phyloP scores from a whole-genome alignment of 2,329 filamentous ascomycete species.

The Botryotinia narcissicola region DNA sequence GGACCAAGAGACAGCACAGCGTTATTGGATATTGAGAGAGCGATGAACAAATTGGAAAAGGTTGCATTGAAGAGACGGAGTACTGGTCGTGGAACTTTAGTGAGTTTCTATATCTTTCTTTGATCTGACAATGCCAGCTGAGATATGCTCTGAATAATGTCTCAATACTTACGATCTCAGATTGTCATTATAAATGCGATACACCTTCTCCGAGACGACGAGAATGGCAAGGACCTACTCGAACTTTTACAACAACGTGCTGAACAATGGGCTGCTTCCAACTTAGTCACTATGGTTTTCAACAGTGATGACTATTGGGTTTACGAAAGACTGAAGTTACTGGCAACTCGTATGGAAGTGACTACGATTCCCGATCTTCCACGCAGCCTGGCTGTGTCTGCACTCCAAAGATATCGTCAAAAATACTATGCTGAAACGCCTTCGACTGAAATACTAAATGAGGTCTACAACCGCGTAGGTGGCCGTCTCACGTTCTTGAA shows the following conservation, averaged over 20 bases:
- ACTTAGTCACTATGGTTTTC: conserved; percentile 87
- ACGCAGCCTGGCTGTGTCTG: conserved; percentile 72
- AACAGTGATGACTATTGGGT: conserved; percentile 99
- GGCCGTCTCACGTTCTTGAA: conserved; percentile 86
- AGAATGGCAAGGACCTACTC: conserved; percentile 87
- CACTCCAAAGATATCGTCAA: conserved; percentile 74
- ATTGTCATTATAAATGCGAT: conserved; percentile 85
- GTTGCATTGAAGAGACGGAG: conserved; percentile 73
- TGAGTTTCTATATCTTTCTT: conserved; percentile 41
- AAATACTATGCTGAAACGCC: conserved; percentile 70
- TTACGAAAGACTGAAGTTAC: conserved; percentile 88
- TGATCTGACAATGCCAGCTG: neutral
- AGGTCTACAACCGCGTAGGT: conserved; percentile 83
- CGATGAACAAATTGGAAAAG: conserved; percentile 97
- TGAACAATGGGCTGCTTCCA: conserved; percentile 92
- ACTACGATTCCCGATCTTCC: conserved; percentile 80
- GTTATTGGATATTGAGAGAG: conserved; percentile 90
- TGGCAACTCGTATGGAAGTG: conserved; percentile 93
- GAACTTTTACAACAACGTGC: conserved; percentile 94
- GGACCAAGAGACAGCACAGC: conserved; percentile 91
- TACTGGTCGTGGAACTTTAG: conserved; percentile 61
- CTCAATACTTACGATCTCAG: neutral
- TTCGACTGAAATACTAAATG: conserved; percentile 56
- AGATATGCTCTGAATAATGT: neutral
- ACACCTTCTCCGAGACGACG: conserved; percentile 86